phyloP scores from a whole-genome alignment of 495 filamentous ascomycete genomes.

The Eremomyces bilateralis region DNA sequence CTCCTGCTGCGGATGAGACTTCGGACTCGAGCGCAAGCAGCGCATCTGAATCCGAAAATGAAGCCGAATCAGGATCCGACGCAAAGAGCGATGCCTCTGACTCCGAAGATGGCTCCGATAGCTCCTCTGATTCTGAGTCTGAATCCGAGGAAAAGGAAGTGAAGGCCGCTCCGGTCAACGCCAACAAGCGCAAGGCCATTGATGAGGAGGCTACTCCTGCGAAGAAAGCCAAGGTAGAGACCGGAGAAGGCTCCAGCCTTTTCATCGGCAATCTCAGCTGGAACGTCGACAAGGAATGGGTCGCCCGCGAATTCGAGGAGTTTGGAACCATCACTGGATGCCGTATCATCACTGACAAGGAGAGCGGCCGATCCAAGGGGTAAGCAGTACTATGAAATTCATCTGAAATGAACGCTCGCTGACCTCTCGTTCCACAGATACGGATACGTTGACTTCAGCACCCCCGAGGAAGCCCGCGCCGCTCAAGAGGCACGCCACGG shows the following conservation, averaged over 20 bases:
- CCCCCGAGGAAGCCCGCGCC: slow-evolving; percentile 42
- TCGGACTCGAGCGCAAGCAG: slow-evolving; percentile 9
- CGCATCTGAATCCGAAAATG: slow-evolving; percentile 7
- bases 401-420: slow-evolving; percentile 8
- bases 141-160: slow-evolving; percentile 4
- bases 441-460: slow-evolving; percentile 84
- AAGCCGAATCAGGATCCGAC: no score
- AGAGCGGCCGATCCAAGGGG: slow-evolving; percentile 70
- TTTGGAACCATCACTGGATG: slow-evolving; percentile 58
- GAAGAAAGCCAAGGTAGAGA: slow-evolving; percentile 75
- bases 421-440: slow-evolving; percentile 32
- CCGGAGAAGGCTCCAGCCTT: slow-evolving; percentile 31
- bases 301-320: slow-evolving; percentile 63
- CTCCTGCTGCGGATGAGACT: slow-evolving; percentile 1
- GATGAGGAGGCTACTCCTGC: slow-evolving; percentile 31
- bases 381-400: slow-evolving; percentile 16
- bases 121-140: slow-evolving; percentile 18
- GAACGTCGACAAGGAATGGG: slow-evolving; percentile 84
- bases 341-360: slow-evolving; percentile 68
- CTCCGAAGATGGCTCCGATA: no score
- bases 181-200: slow-evolving; percentile 75
- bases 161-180: slow-evolving; percentile 3
- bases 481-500: slow-evolving; percentile 68
- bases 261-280: slow-evolving; percentile 91
- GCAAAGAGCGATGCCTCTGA: no score